Base-by-base conservation (phyloP, 441 rosid genomes). In the Adansonia gregorii region DNA sequence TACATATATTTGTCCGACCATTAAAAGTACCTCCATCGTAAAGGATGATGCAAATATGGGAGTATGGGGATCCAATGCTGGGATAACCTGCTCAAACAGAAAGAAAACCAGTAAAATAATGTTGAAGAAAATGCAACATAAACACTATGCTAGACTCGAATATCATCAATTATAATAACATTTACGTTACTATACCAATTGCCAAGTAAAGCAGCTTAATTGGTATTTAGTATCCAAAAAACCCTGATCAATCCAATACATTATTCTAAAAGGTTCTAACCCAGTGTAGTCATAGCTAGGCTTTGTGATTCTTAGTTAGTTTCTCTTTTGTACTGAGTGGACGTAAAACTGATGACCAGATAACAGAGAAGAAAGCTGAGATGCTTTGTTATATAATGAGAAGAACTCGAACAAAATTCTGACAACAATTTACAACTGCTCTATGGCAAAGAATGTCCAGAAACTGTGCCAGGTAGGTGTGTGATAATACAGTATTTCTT, bases 31-130 rank as follows among this genome's bases (percentile, higher is more conserved):
- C 99, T 95, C 98, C 97, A 91, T 91, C 67, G 99, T 95, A 77
- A 95, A 95, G 80, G 99, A 95, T 73, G 99, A 95, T 15, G 99
- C 91, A 81, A 77, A 93, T 85, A 95, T 92, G 19, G 99, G 98
- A 35, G 97, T 93, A 76, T 72, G 80, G 66, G 88, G 48, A 87
- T 95, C 99, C 89, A 95, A 75, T 54, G 98, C 97, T 6, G 99
- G 97, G 81, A 95, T 88, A 63, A 95, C 99, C 99, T 93, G 93
- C 71, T 78, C 79, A 76, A 75, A 76, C 67, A 85, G 60, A 56
- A 24, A 61, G 61, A 70, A 31, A 81, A 54, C 49, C 9, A 35
- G 27, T 35, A 67, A 76, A 74, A 68, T 14, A 51, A 31, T 24
- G 72, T 41, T 49, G 51, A 72, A n/a, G 15, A 48, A 46, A 61